Evolutionary conservation across 169 alveolate genomes (phyloP), one percentile per base, ranked within the genome.

Genomic region (Cardiosporidium cionae): DNA sequence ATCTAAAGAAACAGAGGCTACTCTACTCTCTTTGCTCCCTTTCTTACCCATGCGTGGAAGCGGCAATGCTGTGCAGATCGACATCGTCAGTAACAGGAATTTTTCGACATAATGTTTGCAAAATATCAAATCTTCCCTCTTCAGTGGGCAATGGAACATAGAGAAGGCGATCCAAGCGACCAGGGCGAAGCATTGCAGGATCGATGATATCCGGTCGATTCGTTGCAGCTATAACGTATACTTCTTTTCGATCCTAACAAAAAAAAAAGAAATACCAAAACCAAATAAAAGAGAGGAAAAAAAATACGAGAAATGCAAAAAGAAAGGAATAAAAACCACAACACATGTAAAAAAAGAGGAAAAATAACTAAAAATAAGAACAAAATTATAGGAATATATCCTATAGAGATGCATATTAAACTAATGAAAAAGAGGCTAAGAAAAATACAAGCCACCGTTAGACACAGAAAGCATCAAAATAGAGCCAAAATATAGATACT

Each of bases 171-270:
- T 94, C 99, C 31, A 95, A 79, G 67, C 98, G 85, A 22, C 99
- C 99, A n/a, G 99, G 99, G 62, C 99, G 86, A 70, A 98, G 84
- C 92, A 98, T 93, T 2, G 99, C 99, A 0, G 98, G 96, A 82
- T 98, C 99, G 58, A 98, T 93, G 28, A 95, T 94, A 80, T 98
- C 99, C 2, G 99, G 99, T 65, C 99, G 86, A 79, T 98, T 98
- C 0, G 99, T 96, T 0, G 99, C 99, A 7, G 99, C 99, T 36
- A 98, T 91, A 34, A 98, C 95, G 78, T 88, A 98, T 16, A 98
- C 98, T 73, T 96, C 77, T 35, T 79, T 82, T 28, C 96, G 77
- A 68, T 84, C 85, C 63, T 85, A 76, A n/a, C n/a, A n/a, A n/a
- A n/a, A n/a, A n/a, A n/a, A n/a, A n/a, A n/a, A n/a, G n/a, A n/a